Evolutionary conservation across 441 rosid genomes (phyloP).

Genomic region (Croton setiger): DNA sequence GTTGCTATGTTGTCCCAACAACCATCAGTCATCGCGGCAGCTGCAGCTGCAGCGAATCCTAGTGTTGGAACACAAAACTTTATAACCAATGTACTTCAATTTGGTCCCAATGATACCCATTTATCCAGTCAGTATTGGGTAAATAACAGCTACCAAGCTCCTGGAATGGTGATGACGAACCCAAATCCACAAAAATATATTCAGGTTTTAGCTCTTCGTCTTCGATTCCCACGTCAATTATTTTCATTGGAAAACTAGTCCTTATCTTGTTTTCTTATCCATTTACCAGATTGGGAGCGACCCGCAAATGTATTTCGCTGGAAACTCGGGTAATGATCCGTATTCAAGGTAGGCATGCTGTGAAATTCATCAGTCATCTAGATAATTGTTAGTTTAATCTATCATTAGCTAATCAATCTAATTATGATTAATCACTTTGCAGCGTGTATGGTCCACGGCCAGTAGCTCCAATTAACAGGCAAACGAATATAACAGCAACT

Average conservation of each 20-base stretch:
- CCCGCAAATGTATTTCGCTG: constrained; percentile 29
- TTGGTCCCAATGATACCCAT: constrained; percentile 24
- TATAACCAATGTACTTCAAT: constrained; percentile 19
- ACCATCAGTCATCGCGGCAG: constrained; percentile 24
- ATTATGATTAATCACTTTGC: constrained; percentile 17
- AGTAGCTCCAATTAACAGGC: constrained; percentile 32
- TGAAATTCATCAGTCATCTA: neutral
- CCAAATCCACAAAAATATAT: constrained; percentile 26
- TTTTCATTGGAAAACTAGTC: constrained; percentile 8
- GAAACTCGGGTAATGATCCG: constrained; percentile 33
- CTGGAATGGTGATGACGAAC: constrained; percentile 31
- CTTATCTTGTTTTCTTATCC: constrained; percentile 18
- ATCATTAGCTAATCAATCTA: neutral
- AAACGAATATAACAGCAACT: constrained; percentile 18
- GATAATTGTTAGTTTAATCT: neutral
- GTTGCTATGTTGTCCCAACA: constrained; percentile 34
- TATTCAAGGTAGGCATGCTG: constrained; percentile 34
- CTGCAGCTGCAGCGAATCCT: constrained; percentile 29
- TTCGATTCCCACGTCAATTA: constrained; percentile 1
- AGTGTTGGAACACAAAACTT: constrained; percentile 23
- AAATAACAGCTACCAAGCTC: constrained; percentile 36
- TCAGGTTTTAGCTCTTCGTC: constrained; percentile 35
- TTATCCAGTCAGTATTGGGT: constrained; percentile 29
- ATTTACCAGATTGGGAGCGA: constrained; percentile 39
- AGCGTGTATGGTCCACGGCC: constrained; percentile 31